phyloP scores from a whole-genome alignment of 2,329 filamentous ascomycete genomes.

The Fusarium sp. region DNA sequence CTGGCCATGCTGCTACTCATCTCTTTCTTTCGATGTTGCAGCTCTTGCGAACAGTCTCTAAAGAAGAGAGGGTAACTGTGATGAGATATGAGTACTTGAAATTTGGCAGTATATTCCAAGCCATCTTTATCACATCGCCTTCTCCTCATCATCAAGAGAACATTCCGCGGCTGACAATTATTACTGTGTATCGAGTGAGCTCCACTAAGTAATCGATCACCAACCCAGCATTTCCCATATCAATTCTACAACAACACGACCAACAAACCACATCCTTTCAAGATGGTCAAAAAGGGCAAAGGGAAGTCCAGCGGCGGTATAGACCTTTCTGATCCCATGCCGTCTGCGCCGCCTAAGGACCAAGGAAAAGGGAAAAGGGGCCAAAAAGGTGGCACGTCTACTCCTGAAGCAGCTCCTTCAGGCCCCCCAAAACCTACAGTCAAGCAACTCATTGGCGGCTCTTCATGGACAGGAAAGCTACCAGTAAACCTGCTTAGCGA shows the following conservation, averaged over 20 bases:
- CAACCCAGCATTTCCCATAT: conserved; percentile 7
- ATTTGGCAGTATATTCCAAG: background rate
- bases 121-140: no score
- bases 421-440: conserved; percentile 68
- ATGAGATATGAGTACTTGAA: background rate
- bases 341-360: conserved; percentile 53
- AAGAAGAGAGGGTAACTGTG: background rate
- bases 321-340: conserved; percentile 44
- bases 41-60: background rate
- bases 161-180: background rate
- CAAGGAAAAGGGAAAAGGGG: conserved; percentile 53
- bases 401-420: conserved; percentile 45
- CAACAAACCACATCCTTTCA: conserved; percentile 3
- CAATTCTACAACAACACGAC: conserved; percentile 9
- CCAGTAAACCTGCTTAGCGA: conserved; percentile 93
- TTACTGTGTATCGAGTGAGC: conserved; percentile 12
- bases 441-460: conserved; percentile 88
- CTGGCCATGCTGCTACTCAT: background rate
- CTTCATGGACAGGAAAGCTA: conserved; percentile 97
- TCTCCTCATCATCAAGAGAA: background rate
- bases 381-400: conserved; percentile 42
- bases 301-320: conserved; percentile 50
- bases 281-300: conserved; percentile 64
- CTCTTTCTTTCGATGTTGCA: background rate
- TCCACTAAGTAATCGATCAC: conserved; percentile 26